These are phyloP conservation scores for Termitomyces sp. DNA, from an alignment of 768 basidiomycete species.

Conservation along the genomic window DNA sequence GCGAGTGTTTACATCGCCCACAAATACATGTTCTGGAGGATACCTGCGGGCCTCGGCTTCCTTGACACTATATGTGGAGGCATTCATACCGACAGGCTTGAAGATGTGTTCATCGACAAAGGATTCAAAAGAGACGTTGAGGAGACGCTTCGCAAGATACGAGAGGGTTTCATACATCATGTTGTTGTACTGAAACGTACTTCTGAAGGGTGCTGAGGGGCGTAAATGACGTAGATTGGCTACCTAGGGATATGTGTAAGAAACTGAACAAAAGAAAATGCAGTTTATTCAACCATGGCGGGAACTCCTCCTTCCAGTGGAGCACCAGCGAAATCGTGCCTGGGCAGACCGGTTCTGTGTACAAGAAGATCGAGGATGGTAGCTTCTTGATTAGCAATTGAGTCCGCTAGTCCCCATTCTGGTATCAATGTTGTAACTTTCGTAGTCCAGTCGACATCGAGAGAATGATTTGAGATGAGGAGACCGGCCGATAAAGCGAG, in stretches of 20 bases:
- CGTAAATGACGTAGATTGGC: constrained; percentile 29
- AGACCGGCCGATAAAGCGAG: constrained; percentile 32
- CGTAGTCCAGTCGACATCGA: constrained; percentile 32
- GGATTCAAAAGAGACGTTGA: constrained; percentile 34
- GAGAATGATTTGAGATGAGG: constrained; percentile 29
- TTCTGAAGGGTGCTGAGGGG: constrained; percentile 33
- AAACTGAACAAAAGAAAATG: not conserved
- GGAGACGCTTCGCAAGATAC: constrained; percentile 29
- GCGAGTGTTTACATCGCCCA: not conserved
- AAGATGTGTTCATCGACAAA: constrained; percentile 34
- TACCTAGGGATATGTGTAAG: constrained; percentile 20
- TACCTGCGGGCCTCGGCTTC: constrained; percentile 26
- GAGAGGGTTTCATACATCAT: constrained; percentile 38
- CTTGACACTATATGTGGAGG: constrained; percentile 33
- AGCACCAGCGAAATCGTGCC: constrained; percentile 33
- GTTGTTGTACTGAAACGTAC: constrained; percentile 34
- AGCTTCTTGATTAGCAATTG: constrained; percentile 25
- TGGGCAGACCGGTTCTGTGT: constrained; percentile 39
- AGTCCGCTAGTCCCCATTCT: constrained; percentile 34
- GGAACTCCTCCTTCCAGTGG: constrained; percentile 23
- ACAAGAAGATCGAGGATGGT: constrained; percentile 35
- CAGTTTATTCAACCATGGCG: constrained; percentile 25
- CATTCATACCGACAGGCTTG: constrained; percentile 29
- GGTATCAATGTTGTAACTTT: constrained; percentile 30
- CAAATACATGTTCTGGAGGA: not conserved